A percentile compares a stretch with the other conserved stretches of the same genome.
Conservation (phyloP, 768 basidiomycete genomes). For the Lactarius hengduanensis region DNA sequence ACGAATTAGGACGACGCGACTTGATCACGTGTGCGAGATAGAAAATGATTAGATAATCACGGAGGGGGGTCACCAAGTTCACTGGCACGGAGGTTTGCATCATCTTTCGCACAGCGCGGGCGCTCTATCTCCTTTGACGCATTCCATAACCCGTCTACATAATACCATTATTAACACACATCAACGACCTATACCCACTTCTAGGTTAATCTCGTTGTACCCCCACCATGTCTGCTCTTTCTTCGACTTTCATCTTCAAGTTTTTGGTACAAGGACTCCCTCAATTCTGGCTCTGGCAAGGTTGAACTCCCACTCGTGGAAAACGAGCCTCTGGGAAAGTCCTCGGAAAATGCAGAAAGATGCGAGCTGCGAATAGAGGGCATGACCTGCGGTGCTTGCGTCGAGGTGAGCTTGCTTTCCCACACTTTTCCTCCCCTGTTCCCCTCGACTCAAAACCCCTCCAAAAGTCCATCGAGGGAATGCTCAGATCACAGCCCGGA, state of each 20-base stretch:
- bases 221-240: conserved; percentile 20
- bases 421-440: neutral
- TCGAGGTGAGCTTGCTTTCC: conserved; percentile 60
- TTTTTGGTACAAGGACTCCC: conserved; percentile 18
- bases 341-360: conserved; percentile 41
- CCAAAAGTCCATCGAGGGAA: conserved; percentile 75
- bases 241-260: conserved; percentile 18
- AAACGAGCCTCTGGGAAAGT: conserved; percentile 34
- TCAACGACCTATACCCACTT: neutral
- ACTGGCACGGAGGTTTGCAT: neutral
- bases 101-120: conserved; percentile 6
- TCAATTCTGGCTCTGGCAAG: conserved; percentile 29
- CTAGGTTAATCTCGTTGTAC: neutral
- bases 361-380: conserved; percentile 84
- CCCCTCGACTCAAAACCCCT: neutral
- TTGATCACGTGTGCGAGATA: conserved; percentile 7
- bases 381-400: conserved; percentile 89
- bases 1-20: conserved; percentile 4
- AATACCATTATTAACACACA: neutral
- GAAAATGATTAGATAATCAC: neutral
- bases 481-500: conserved; percentile 81
- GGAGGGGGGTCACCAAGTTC: neutral
- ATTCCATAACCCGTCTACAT: neutral
- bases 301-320: conserved; percentile 34
- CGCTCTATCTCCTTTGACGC: neutral